Conservation (phyloP, 345 rosid species). For the Psidium guajava region DNA sequence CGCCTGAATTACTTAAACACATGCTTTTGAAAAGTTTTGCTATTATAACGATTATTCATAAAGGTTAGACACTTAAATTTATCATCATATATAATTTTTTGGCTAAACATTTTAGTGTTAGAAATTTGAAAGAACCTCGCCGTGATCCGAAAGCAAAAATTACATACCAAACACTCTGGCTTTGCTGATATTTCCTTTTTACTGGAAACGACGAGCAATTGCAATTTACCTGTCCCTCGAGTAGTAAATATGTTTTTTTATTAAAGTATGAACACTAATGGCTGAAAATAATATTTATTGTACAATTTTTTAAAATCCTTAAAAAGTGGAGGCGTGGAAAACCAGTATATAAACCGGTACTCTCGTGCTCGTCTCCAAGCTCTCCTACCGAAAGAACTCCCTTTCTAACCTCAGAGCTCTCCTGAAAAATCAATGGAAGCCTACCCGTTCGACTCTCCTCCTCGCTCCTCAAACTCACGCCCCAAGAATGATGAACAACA, state of each 20-base stretch:
- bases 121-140: not conserved
- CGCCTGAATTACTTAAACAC: not conserved
- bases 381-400: not conserved
- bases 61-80: not conserved
- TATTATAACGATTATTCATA: not conserved
- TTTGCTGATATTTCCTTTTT: not conserved
- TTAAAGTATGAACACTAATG: not conserved
- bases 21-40: no score
- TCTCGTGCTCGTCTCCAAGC: not conserved
- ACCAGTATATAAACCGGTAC: not conserved
- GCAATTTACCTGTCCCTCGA: not conserved
- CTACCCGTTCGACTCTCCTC: not conserved
- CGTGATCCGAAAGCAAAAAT: not conserved
- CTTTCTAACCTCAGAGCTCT: not conserved
- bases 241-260: not conserved
- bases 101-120: not conserved
- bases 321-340: not conserved
- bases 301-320: not conserved
- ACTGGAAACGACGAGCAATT: not conserved
- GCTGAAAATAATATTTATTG: not conserved
- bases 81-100: not conserved
- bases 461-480: not conserved
- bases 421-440: not conserved
- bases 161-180: not conserved
- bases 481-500: not conserved